Conservation (phyloP, 2,329 filamentous ascomycete species). For the Hypoxylon sp. region DNA sequence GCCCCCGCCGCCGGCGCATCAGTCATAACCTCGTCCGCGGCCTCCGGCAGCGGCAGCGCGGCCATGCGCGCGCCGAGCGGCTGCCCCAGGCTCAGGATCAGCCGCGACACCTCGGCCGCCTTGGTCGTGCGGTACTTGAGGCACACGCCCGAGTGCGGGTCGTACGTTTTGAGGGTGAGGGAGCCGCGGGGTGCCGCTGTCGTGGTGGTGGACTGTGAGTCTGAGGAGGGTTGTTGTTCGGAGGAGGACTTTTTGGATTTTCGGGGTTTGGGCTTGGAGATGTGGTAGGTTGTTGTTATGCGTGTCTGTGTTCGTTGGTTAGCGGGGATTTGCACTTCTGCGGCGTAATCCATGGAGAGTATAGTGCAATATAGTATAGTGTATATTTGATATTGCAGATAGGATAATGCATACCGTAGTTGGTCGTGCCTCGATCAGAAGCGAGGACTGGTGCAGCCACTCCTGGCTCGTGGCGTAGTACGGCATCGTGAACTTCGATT, state of each 20-base stretch:
- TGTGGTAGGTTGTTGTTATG: slow-evolving; percentile 93
- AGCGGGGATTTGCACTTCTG: background rate
- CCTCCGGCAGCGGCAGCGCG: slow-evolving; percentile 62
- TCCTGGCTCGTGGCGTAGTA: slow-evolving; percentile 86
- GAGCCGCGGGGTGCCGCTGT: slow-evolving; percentile 69
- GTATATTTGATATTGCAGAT: background rate
- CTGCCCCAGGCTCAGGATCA: slow-evolving; percentile 82
- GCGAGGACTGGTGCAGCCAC: slow-evolving; percentile 90
- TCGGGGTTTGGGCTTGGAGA: slow-evolving; percentile 62
- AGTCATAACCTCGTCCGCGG: slow-evolving; percentile 60
- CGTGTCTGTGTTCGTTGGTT: slow-evolving; percentile 72
- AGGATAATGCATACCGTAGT: slow-evolving; percentile 75
- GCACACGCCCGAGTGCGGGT: slow-evolving; percentile 83
- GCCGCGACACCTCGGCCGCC: slow-evolving; percentile 86
- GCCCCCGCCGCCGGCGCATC: slow-evolving; percentile 57
- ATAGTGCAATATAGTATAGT: background rate
- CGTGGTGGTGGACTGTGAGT: slow-evolving; percentile 46
- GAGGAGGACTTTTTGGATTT: slow-evolving; percentile 50
- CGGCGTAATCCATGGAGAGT: background rate
- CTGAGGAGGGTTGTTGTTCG: slow-evolving; percentile 51
- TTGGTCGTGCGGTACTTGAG: slow-evolving; percentile 95
- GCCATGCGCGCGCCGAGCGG: slow-evolving; percentile 77
- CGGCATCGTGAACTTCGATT: slow-evolving; percentile 73
- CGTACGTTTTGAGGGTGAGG: slow-evolving; percentile 90
- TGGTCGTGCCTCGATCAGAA: slow-evolving; percentile 89